Base-by-base conservation (phyloP, 257 asterid species). In the Jaltomata sinuosa region DNA sequence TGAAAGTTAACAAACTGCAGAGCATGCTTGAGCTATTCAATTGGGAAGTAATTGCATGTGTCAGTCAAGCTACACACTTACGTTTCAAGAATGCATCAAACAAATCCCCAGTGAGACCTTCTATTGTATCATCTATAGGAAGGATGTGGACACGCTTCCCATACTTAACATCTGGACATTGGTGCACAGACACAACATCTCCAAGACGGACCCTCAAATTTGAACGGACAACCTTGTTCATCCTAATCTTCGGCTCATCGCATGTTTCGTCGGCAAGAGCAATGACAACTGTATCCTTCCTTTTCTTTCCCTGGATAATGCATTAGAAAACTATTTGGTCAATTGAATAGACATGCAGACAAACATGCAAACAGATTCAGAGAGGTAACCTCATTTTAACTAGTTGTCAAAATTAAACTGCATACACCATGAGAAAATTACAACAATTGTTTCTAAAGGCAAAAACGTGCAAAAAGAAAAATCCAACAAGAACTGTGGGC, bases 101-200 rank as follows among this genome's bases (percentile, higher is more conserved):
- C 68, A 94, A 92, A 88, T 94, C 97, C 83, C 98, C 98, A 22
- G 97, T 93, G 59, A 94, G 91, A 85, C 98, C 98, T 89, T 94
- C 98, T n/a, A 94, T 90, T 12, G 97, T 93, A 83, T 94, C 98
- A 82, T 94, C 98, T 85, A 93, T 71, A 81, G 98, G 98, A 69
- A 94, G 88, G 84, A 91, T 91, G 89, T 94, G 98, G 81, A 94
- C 96, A 10, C 97, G 97, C 87, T 90, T 94, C 55, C 98, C 98
- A 71, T 94, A 94, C 88, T 93, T 94, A 80, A 94, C 98, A 89
- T 93, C 97, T 47, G 98, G 98, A 86, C 98, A 94, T 91, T 94
- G 98, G 88, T 94, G 98, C 84, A 94, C 93, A 53, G 98, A 94
- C 52, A 93, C 96, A 84, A 93, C 93, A 86, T 94, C 97, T 64